Base-by-base conservation (phyloP, 2,329 filamentous ascomycete genomes). In the Colletotrichum siamense region DNA sequence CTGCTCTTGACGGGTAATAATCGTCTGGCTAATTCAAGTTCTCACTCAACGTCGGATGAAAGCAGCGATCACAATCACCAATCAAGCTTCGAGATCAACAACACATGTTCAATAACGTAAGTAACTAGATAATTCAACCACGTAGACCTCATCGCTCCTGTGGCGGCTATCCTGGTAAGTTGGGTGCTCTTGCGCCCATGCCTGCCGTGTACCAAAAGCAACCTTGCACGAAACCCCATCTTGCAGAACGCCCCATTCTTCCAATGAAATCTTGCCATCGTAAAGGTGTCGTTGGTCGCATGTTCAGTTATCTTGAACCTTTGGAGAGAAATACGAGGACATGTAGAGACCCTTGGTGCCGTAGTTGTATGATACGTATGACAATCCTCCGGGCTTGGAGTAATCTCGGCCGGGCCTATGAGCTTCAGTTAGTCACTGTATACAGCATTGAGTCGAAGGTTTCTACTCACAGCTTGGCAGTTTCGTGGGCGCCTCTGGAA, bases 251-350 rank as follows among this genome's bases (percentile, higher is more conserved):
- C 24, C 22, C 10, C 34, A 16, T 15, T 13, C 0, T 26, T 26
- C 8, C 18, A n/a, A 15, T 15, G 12, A 10, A 44, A 22, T 64
- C 34, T 18, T 13, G 22, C 6, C 22, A 18, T 15, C 8, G 1
- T 8, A 13, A 34, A 10, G 6, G 3, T 16, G 8, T 1, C 6
- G 22, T 16, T 13, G 13, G 16, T n/a, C 16, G 6, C 2, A 30
- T 5, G 4, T 2, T 61, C 16, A 71, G 10, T 36, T 34, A n/a
- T 39, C 49, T n/a, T 72, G 73, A 3, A 62, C 36, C 30, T n/a
- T 36, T 4, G 73, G 69, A 10, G 73, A 72, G 30, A 75, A 75
- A 28, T 72, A 75, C 6, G 62, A 75, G 22, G 73, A 72, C 69
- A 75, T 66, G n/a, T 75, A 75, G 24, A 63, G 69, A n/a, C 73